Conservation (phyloP, 2,329 filamentous ascomycete genomes). For the Trichoderma simmonsii region DNA sequence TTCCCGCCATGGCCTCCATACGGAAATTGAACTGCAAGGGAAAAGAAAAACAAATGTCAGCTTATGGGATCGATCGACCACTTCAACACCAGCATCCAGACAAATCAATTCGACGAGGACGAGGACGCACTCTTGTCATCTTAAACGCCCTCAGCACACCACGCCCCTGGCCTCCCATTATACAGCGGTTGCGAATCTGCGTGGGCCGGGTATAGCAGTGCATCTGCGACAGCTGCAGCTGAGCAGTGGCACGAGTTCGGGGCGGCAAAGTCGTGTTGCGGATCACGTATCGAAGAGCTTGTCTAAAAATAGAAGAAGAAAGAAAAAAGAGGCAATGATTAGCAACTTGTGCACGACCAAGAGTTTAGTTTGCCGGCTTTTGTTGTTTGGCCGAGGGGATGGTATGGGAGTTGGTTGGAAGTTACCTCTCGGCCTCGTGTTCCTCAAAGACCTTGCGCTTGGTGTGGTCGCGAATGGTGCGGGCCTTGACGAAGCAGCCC, state of each 20-base stretch:
- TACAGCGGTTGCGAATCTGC: constrained; percentile 91
- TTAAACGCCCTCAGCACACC: constrained; percentile 94
- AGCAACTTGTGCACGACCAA: background rate
- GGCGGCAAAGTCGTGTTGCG: constrained; percentile 84
- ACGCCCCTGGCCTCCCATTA: constrained; percentile 83
- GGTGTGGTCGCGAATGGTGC: constrained; percentile 87
- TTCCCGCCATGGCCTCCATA: constrained; percentile 79
- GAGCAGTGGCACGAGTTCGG: constrained; percentile 82
- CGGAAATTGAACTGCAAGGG: constrained; percentile 81
- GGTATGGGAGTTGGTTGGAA: no score
- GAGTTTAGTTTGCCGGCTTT: background rate
- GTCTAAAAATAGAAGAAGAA: constrained; percentile 49
- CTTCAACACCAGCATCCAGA: background rate
- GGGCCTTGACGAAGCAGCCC: constrained; percentile 81
- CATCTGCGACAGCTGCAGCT: constrained; percentile 92
- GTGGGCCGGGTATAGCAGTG: constrained; percentile 91
- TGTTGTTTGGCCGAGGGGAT: background rate
- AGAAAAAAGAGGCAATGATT: background rate
- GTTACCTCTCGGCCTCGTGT: constrained; percentile 81
- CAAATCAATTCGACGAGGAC: background rate
- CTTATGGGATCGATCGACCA: background rate
- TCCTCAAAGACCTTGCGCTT: constrained; percentile 92
- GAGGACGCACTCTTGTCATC: constrained; percentile 68
- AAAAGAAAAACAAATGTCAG: background rate
- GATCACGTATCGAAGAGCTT: constrained; percentile 90